Conservation (phyloP, 225 moss, liverwort and hornwort species). For the Sphagnum tenellum region DNA sequence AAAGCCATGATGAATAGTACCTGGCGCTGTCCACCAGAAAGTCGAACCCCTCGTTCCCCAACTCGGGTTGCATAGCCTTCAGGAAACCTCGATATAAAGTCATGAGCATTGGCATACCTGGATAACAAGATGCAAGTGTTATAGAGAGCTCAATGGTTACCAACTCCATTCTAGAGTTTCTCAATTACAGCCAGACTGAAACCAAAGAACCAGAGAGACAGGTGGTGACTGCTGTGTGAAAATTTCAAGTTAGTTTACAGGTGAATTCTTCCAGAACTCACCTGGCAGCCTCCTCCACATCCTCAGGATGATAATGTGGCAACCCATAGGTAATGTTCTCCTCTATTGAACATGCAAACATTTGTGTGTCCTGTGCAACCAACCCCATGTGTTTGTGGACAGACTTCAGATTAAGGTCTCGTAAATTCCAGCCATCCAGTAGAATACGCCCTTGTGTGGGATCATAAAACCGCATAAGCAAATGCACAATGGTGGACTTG, state of each 20-base stretch:
- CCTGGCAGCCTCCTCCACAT: constrained; percentile 84
- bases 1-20: constrained; percentile 6
- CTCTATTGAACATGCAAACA: constrained; percentile 98
- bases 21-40: constrained; percentile 95
- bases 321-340: constrained; percentile 96
- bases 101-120: constrained; percentile 89
- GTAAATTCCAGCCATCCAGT: constrained; percentile 86
- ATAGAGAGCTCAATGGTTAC: no score
- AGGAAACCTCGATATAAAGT: constrained; percentile 90
- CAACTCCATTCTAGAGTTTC: no score
- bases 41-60: constrained; percentile 92
- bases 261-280: background rate
- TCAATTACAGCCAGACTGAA: no score
- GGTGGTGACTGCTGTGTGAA: no score
- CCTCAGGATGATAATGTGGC: constrained; percentile 42
- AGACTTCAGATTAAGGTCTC: constrained; percentile 76
- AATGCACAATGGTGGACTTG: constrained; percentile 95
- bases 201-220: no score
- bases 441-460: constrained; percentile 67
- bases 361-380: constrained; percentile 99
- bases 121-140: background rate
- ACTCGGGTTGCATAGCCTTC: constrained; percentile 97
- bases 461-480: constrained; percentile 97
- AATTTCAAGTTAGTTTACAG: no score
- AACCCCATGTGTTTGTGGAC: constrained; percentile 98